Evolutionary conservation across 2,329 filamentous ascomycete species (phyloP), one percentile per base, ranked within the genome.

Genomic region (Fusarium sp.): DNA sequence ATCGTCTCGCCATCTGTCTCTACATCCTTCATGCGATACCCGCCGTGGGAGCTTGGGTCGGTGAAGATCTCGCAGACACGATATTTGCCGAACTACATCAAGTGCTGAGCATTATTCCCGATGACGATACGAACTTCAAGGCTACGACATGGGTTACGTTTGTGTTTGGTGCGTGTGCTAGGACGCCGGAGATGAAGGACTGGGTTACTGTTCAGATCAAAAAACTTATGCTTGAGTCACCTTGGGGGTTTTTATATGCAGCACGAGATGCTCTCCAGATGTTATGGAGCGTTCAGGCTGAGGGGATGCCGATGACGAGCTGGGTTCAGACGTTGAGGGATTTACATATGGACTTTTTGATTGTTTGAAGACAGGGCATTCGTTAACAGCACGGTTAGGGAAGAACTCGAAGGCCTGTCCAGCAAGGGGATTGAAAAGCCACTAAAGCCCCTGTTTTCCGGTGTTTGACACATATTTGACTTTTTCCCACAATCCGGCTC

Each of bases 131-230:
- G 4, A 83, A 88, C 25, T 85, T 88, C 79, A 90, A 89, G 72
- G 87, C 86, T 1, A 88, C 86, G 8, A 84, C 85, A 2, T 90
- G 87, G 87, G 86, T 87, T 0, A 84, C 87, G 0, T 90, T 90
- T 60, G 82, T 90, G 10, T 86, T 85, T 10, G 88, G 87, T 3
- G 87, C 87, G 0, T 86, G 88, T 60, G 84, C 85, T 0, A 82
- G 81, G 46, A 82, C 85, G 10, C 77, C 77, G 0, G 77, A 75
- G 29, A 81, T 82, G 66, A 82, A 86, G 38, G 80, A 80, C 7
- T 89, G 86, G 86, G 84, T 86, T 49, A 82, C 85, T 75, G 78
- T 85, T 29, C 83, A 85, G 25, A 77, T 87, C 29, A 79, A 80
- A 41, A 78, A 79, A 25, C 78, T 84, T 23, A 82, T 84, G 33